phyloP scores from a whole-genome alignment of 2,329 filamentous ascomycete genomes.

The Didymosphaeria variabile region DNA sequence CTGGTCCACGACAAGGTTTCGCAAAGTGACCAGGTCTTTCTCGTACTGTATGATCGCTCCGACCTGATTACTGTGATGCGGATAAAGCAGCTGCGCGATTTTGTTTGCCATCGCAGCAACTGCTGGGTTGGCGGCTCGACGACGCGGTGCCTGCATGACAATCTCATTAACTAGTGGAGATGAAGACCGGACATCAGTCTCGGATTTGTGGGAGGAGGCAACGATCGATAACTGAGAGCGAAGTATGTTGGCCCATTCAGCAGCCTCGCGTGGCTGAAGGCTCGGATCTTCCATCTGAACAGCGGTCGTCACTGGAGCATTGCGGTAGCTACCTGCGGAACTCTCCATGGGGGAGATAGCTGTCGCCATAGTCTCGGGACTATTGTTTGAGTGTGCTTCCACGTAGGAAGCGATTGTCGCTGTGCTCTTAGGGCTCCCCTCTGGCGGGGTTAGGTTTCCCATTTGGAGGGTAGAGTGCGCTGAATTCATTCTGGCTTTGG shows the following conservation, averaged over 20 bases:
- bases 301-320: not conserved
- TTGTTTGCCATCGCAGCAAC: constrained; percentile 27
- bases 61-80: constrained; percentile 26
- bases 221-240: constrained; percentile 20
- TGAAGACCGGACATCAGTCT: constrained; percentile 19
- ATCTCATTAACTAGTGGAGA: constrained; percentile 26
- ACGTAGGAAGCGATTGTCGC: not conserved
- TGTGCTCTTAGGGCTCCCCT: not conserved
- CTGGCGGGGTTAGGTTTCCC: not conserved
- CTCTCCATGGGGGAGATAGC: not conserved
- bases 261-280: not conserved
- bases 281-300: not conserved
- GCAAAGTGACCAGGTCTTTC: constrained; percentile 38
- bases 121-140: constrained; percentile 27
- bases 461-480: not conserved
- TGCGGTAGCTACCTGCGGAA: not conserved
- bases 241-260: constrained; percentile 28
- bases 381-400: not conserved
- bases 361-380: not conserved
- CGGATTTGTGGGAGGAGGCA: constrained; percentile 15
- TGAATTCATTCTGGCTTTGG: not conserved
- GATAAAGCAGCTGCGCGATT: constrained; percentile 35
- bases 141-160: constrained; percentile 38
- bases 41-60: constrained; percentile 40
- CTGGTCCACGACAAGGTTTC: constrained; percentile 28